Base-by-base conservation (phyloP, 75 land plant species). In the Chamaecyparis obtusa region DNA sequence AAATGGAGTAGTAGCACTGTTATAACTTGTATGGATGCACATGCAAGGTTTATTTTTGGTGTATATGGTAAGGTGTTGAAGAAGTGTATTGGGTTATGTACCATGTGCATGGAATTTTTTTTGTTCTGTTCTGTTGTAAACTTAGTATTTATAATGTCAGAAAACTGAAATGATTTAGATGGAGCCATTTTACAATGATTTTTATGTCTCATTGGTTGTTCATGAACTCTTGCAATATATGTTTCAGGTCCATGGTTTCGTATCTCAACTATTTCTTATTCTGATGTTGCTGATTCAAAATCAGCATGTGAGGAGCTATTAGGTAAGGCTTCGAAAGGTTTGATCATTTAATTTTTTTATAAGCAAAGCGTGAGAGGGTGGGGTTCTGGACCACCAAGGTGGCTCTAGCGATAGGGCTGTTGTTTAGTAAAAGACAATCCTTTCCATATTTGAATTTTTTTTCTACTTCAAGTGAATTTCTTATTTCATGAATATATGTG, bases 161-260 rank as follows among this genome's bases (percentile, higher is more conserved):
- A 74, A 37, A 77, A 74, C 19, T 51, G 35, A 35, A 48, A n/a
- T 11, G 32, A n/a, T 46, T 81, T 46, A n/a, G 30, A 46, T 44
- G 54, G 5, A 44, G 13, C 32, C 1, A n/a, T 27, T 41, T 56
- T 30, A 72, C 87, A 16, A 11, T 46, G 14, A 9, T 85, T 35
- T 67, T 87, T 49, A 56, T 72, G 35, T 69, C 1, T 27, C 37
- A 13, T 74, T 85, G 36, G 19, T 39, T 41, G 35, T 43, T 19
- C n/a, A 84, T 5, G 55, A 21, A 13, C 57, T 43, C 15, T n/a
- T 44, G 35, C 7, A 33, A 55, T 64, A 57, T 83, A 44, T 57
- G 46, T 92, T 85, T 57, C 86, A 96, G 99, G 98, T 36, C 97
- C 99, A 21, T 97, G 99, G 99, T 97, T 97, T 85, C 92, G 94